phyloP scores from a whole-genome alignment of 2,329 filamentous ascomycete genomes.

The Aspergillus luchuensis region DNA sequence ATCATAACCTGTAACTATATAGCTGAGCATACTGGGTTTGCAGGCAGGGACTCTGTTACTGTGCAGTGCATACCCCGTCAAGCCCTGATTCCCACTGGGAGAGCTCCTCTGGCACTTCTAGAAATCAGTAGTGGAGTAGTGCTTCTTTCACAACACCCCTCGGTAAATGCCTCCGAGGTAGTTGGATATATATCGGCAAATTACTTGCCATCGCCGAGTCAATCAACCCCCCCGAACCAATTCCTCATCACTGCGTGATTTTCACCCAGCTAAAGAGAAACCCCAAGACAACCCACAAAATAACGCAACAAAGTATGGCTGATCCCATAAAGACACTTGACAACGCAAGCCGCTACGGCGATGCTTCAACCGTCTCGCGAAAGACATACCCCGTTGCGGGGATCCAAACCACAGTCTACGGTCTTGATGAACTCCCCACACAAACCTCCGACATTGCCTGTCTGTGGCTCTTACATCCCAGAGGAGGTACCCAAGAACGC shows the following conservation, averaged over 20 bases:
- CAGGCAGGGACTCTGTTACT: background rate
- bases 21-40: too few relatives aligned
- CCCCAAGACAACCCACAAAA: too few relatives aligned
- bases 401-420: constrained; percentile 77
- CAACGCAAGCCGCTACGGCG: constrained; percentile 22
- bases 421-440: constrained; percentile 70
- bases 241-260: background rate
- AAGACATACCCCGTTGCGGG: constrained; percentile 73
- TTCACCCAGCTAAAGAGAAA: background rate
- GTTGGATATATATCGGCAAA: background rate
- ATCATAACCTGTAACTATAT: too few relatives aligned
- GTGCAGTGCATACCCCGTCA: background rate
- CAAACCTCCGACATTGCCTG: constrained; percentile 64
- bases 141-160: background rate
- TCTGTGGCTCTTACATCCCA: constrained; percentile 89
- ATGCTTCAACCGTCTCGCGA: constrained; percentile 57
- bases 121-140: background rate
- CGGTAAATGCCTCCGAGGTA: background rate
- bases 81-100: background rate
- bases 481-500: constrained; percentile 67
- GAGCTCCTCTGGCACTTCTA: background rate
- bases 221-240: background rate
- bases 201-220: background rate
- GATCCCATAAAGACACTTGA: constrained; percentile 39
- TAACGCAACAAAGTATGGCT: constrained; percentile 29